Evolutionary conservation across 495 filamentous ascomycete species (phyloP), one percentile per base, ranked within the genome.

Genomic region (Ascobolus immersus): DNA sequence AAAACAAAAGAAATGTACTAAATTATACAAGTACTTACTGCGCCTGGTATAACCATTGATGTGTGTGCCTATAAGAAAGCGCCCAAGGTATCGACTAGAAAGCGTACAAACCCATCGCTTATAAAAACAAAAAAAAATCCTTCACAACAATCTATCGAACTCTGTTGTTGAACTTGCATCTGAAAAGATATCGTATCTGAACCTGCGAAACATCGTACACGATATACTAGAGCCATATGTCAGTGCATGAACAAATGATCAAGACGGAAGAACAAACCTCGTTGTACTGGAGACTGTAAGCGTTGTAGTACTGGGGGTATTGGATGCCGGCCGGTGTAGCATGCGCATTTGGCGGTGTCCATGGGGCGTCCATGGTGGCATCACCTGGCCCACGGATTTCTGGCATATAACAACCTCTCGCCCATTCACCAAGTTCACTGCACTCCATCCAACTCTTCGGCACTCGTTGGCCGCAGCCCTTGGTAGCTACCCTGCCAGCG

Each of bases 371-470:
- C n/a, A n/a, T n/a, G n/a, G n/a, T n/a, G n/a, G n/a, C n/a, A n/a
- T n/a, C n/a, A n/a, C n/a, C n/a, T n/a, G n/a, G n/a, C 51, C 40
- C 33, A 58, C 55, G n/a, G n/a, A n/a, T 17, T 15, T 31, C 28
- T 17, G 28, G 28, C 55, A 90, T 77, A 38, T 53, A 55, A 1
- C 80, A 60, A 0, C 78, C 79, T 18, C 59, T 46, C 34, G 89
- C 44, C 2, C 56, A 49, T 1, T 61, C 58, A 41, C 78, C 58
- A 2, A 81, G 60, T 21, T 57, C 60, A 4, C 50, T 54, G 9
- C 73, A 78, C 54, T 89, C 77, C 46, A 73, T 80, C 80, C 78
- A 90, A 8, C 50, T 55, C 5, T 47, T 50, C 0, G 77, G 80
- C 2, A 61, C 65, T 0, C 47, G 64, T 3, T 17, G 13, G 4